Conservation (phyloP, 805 yeast species). For the Wickerhamiella shivajii region DNA sequence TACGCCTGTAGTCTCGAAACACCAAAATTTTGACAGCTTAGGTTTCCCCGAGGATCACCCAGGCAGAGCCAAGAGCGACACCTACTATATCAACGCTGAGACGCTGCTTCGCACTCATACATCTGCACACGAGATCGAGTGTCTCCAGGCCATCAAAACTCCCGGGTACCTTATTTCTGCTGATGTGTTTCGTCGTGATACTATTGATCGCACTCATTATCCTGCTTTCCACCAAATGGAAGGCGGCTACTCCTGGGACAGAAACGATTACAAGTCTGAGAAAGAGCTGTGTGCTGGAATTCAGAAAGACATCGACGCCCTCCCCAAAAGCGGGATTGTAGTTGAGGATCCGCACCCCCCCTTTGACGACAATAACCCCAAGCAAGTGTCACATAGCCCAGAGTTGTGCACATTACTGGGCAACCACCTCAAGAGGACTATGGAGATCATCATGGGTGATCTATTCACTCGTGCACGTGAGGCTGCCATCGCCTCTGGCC, state of each 20-base stretch:
- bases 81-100: slow-evolving; percentile 70
- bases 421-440: slow-evolving; percentile 67
- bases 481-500: slow-evolving; percentile 47
- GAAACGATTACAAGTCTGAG: slow-evolving; percentile 29
- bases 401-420: slow-evolving; percentile 55
- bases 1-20: slow-evolving; percentile 66
- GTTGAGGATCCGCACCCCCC: slow-evolving; percentile 63
- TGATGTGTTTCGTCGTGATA: slow-evolving; percentile 91
- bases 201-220: slow-evolving; percentile 88
- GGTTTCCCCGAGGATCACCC: slow-evolving; percentile 90
- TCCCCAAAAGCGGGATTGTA: slow-evolving; percentile 52
- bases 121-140: slow-evolving; percentile 88
- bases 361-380: slow-evolving; percentile 53
- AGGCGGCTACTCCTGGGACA: slow-evolving; percentile 80
- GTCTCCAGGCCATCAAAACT: slow-evolving; percentile 49
- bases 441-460: slow-evolving; percentile 69
- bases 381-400: slow-evolving; percentile 61
- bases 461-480: slow-evolving; percentile 56
- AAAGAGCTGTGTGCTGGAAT: slow-evolving; percentile 32
- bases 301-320: slow-evolving; percentile 41
- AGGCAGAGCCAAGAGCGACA: slow-evolving; percentile 82
- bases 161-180: slow-evolving; percentile 90
- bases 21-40: slow-evolving; percentile 78
- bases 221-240: slow-evolving; percentile 98
- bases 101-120: slow-evolving; percentile 81